These are phyloP conservation scores for Corymbia citriodora DNA, from an alignment of 441 rosid genomes.

Conservation along the genomic window DNA sequence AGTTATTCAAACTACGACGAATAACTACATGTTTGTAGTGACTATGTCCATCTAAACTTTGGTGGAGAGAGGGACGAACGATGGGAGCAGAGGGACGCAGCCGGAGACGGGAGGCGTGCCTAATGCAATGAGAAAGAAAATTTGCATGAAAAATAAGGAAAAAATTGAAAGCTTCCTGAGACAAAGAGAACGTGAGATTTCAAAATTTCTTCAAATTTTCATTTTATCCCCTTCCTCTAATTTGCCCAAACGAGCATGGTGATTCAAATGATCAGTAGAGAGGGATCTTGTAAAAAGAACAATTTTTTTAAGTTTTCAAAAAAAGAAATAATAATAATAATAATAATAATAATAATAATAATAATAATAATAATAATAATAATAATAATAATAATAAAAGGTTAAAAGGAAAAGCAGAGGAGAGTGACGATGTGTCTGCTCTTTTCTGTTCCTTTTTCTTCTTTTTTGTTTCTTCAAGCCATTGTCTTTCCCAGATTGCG, in stretches of 20 bases:
- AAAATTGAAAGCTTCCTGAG: neutral
- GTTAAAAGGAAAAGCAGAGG: neutral
- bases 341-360: too few relatives aligned
- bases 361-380: neutral
- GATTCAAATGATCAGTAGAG: fast-evolving
- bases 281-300: neutral
- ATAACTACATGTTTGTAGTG: neutral
- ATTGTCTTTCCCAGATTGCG: neutral
- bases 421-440: neutral
- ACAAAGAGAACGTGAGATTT: neutral
- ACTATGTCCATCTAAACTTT: neutral
- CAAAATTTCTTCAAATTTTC: neutral
- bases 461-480: neutral
- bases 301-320: neutral
- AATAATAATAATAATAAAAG: neutral
- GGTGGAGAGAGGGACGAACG: neutral
- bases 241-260: neutral
- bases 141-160: neutral
- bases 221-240: neutral
- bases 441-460: neutral
- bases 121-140: neutral
- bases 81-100: fast-evolving
- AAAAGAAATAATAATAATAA: neutral
- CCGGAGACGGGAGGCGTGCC: neutral
- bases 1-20: too few relatives aligned